A percentile compares a stretch with the other conserved stretches of the same genome.
These are phyloP conservation scores for Paecilomyces formosus DNA, from an alignment of 2,329 filamentous ascomycete species.

Conservation along the genomic window DNA sequence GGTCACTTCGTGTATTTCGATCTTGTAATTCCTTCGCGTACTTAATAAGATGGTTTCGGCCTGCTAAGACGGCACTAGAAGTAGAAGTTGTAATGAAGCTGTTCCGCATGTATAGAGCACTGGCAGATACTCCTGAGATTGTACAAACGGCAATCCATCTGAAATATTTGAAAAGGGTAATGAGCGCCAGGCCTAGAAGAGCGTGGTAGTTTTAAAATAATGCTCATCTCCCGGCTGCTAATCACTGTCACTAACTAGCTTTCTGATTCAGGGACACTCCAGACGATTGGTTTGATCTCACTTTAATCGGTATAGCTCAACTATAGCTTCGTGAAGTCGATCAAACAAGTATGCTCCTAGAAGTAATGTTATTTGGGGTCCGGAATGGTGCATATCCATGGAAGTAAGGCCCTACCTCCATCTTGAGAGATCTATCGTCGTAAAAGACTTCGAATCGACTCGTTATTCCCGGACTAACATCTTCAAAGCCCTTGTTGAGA, in stretches of 20 bases:
- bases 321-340: not conserved
- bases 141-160: too few species aligned
- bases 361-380: not conserved
- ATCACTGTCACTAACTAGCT: too few species aligned
- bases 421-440: conserved; percentile 21
- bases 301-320: not conserved
- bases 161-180: too few species aligned
- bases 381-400: not conserved
- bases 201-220: too few species aligned
- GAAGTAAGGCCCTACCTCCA: conserved; percentile 9
- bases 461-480: conserved; percentile 31
- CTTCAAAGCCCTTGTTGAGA: conserved; percentile 19
- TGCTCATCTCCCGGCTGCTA: too few species aligned
- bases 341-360: conserved; percentile 2
- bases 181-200: too few species aligned
- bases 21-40: not conserved
- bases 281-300: not conserved
- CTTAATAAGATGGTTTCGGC: too few species aligned
- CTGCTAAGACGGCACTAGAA: too few species aligned
- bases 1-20: not conserved
- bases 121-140: too few species aligned
- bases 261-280: not conserved
- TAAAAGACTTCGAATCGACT: conserved; percentile 36
- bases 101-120: too few species aligned
- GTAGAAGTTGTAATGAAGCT: too few species aligned